Conservation (phyloP, 371 early-diverging fungal genomes). For the Mucor mucedo region DNA sequence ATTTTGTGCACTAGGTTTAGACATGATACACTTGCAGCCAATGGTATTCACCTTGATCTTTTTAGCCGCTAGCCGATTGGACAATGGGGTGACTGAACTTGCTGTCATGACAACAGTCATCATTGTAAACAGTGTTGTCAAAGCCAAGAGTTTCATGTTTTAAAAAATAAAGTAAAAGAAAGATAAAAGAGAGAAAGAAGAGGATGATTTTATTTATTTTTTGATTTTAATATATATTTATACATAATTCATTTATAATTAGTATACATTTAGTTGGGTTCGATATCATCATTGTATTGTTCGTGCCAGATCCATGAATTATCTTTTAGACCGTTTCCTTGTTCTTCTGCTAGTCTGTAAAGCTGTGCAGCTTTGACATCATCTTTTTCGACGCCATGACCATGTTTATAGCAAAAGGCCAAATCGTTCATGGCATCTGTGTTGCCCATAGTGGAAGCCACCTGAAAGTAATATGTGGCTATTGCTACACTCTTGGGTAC, state of each 20-base stretch:
- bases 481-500: slow-evolving; percentile 34
- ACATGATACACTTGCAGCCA: slow-evolving; percentile 35
- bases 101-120: background rate
- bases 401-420: slow-evolving; percentile 76
- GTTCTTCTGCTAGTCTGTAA: slow-evolving; percentile 74
- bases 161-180: background rate
- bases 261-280: background rate
- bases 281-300: slow-evolving; percentile 5
- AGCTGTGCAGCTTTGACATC: slow-evolving; percentile 80
- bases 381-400: slow-evolving; percentile 83
- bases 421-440: slow-evolving; percentile 86
- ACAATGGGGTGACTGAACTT: background rate
- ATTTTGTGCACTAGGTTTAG: slow-evolving; percentile 14
- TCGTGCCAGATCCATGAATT: slow-evolving; percentile 90
- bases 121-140: background rate
- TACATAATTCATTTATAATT: slow-evolving; percentile 2
- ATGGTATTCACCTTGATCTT: slow-evolving; percentile 5
- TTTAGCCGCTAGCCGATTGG: background rate
- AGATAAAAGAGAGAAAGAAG: background rate
- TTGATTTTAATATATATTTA: background rate
- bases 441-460: slow-evolving; percentile 90
- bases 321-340: slow-evolving; percentile 71
- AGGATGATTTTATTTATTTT: background rate
- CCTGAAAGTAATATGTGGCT: slow-evolving; percentile 82
- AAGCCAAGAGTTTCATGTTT: background rate